phyloP scores from a whole-genome alignment of 768 basidiomycete genomes.

The Fomitopsis serialis region DNA sequence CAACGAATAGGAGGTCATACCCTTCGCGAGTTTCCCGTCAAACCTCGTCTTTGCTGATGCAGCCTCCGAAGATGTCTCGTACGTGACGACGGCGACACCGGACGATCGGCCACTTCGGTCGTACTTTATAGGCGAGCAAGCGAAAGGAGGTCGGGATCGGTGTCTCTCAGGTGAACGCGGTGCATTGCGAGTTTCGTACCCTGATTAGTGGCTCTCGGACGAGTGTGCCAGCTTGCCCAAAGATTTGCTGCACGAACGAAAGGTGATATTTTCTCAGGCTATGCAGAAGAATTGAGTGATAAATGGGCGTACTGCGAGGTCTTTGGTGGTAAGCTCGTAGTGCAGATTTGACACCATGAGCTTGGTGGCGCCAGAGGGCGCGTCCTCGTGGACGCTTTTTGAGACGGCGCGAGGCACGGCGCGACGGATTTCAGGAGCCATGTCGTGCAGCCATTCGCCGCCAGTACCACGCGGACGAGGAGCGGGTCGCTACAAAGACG shows the following conservation, averaged over 20 bases:
- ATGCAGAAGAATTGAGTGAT: slow-evolving; percentile 5
- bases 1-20: slow-evolving; percentile 34
- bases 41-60: slow-evolving; percentile 79
- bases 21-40: slow-evolving; percentile 84
- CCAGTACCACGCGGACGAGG: slow-evolving; percentile 42
- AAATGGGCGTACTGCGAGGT: slow-evolving; percentile 63
- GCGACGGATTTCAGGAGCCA: slow-evolving; percentile 45
- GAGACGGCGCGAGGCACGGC: slow-evolving; percentile 28
- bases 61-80: slow-evolving; percentile 75
- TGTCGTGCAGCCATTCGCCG: slow-evolving; percentile 76
- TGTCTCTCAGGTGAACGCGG: slow-evolving; percentile 56
- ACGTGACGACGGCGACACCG: slow-evolving; percentile 76
- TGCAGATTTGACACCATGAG: slow-evolving; percentile 84
- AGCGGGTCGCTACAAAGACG: slow-evolving; percentile 46
- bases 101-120: slow-evolving; percentile 92
- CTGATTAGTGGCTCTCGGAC: slow-evolving; percentile 89
- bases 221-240: slow-evolving; percentile 89
- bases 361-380: slow-evolving; percentile 40
- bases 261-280: not conserved
- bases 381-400: slow-evolving; percentile 19
- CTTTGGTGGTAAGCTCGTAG: slow-evolving; percentile 87
- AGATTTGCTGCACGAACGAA: slow-evolving; percentile 59
- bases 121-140: slow-evolving; percentile 63
- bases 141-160: slow-evolving; percentile 35
- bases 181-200: slow-evolving; percentile 65